phyloP scores from a whole-genome alignment of 805 yeast genomes.

The Candida sithepensis region DNA sequence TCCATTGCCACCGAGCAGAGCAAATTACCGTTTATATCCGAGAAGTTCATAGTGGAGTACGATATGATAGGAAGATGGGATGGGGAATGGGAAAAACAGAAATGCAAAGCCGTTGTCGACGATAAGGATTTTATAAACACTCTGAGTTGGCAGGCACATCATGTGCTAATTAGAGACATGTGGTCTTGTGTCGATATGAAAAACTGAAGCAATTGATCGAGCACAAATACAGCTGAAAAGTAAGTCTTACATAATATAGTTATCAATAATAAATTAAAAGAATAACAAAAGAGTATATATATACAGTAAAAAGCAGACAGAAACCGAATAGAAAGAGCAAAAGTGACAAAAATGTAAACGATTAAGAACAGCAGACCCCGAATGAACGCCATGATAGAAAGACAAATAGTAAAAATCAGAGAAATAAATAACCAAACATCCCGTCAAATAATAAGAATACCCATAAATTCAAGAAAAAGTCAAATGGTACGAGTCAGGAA shows the following conservation, averaged over 20 bases:
- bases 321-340: neutral
- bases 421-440: too few species aligned
- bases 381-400: neutral
- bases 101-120: constrained; percentile 14
- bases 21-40: constrained; percentile 6
- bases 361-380: neutral
- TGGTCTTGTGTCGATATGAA: constrained; percentile 21
- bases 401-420: neutral
- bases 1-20: constrained; percentile 21
- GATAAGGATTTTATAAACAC: constrained; percentile 13
- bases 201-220: too few species aligned
- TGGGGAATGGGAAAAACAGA: constrained; percentile 14
- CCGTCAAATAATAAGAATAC: too few species aligned
- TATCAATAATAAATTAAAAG: too few species aligned
- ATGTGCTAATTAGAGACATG: constrained; percentile 14
- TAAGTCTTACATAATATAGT: too few species aligned
- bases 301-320: neutral
- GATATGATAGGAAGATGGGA: constrained; percentile 21
- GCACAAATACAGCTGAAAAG: too few species aligned
- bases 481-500: too few species aligned
- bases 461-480: too few species aligned
- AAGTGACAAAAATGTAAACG: neutral
- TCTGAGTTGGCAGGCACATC: constrained; percentile 18
- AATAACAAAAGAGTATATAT: neutral
- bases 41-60: constrained; percentile 16